Evolutionary conservation across 306 rosid species (phyloP).

Genomic region (Astragalus membranaceus): DNA sequence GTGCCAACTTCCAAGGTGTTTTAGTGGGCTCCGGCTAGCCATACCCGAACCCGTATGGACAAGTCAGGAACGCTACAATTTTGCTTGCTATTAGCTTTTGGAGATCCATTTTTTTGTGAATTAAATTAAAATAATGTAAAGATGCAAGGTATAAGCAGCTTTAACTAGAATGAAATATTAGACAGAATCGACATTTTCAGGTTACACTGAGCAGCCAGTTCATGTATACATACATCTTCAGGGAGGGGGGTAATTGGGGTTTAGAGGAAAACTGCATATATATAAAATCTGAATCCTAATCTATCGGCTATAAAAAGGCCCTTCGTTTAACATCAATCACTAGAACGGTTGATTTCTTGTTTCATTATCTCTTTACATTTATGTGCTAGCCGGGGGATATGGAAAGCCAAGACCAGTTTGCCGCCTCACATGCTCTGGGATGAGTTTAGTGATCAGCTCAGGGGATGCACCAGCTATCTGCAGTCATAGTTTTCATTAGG

Average conservation of each 20-base stretch:
- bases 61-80: no score
- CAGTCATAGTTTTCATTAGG: slow-evolving; percentile 7
- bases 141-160: slow-evolving; percentile 21
- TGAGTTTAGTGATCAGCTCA: slow-evolving; percentile 68
- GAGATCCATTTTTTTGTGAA: no score
- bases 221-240: slow-evolving; percentile 42
- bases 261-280: slow-evolving; percentile 34
- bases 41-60: no score
- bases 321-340: slow-evolving; percentile 37
- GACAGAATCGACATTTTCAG: slow-evolving; percentile 40
- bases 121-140: no score
- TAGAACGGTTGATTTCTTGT: slow-evolving; percentile 30
- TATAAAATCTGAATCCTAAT: slow-evolving; percentile 39
- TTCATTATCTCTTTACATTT: slow-evolving; percentile 36
- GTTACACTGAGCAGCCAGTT: slow-evolving; percentile 45
- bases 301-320: slow-evolving; percentile 39
- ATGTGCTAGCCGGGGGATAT: slow-evolving; percentile 45
- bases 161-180: slow-evolving; percentile 39
- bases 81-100: no score
- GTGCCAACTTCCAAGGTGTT: no score
- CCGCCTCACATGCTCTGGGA: slow-evolving; percentile 83
- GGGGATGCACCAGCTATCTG: slow-evolving; percentile 75
- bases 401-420: slow-evolving; percentile 46
- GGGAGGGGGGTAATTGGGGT: neutral
- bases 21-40: no score